phyloP scores from a whole-genome alignment of 176 grass and related monocot genomes.

The Musa troglodytarum region DNA sequence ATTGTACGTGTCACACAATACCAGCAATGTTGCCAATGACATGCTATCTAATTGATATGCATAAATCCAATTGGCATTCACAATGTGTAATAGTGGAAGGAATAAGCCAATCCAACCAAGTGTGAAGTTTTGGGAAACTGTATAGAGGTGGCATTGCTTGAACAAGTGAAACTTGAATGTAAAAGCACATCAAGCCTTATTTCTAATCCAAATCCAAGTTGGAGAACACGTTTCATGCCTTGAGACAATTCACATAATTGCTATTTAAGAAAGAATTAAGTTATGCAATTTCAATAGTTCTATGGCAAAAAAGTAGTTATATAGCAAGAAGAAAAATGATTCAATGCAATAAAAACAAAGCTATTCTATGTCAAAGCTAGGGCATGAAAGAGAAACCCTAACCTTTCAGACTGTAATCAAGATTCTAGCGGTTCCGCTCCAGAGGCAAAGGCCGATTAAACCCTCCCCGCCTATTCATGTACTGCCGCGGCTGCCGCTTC shows the following conservation, averaged over 20 bases:
- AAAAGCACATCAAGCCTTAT: neutral
- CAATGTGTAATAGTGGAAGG: too few species aligned
- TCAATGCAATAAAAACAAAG: neutral
- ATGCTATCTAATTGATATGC: too few species aligned
- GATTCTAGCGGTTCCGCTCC: constrained; percentile 65
- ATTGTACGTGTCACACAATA: too few species aligned
- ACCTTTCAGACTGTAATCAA: constrained; percentile 2
- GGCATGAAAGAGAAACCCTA: neutral
- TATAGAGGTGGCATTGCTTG: neutral
- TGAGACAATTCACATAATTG: neutral
- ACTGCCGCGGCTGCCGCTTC: constrained; percentile 92
- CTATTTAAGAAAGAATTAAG: neutral
- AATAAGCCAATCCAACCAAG: too few species aligned
- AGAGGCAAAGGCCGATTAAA: constrained; percentile 79
- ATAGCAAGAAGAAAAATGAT: neutral
- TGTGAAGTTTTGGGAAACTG: too few species aligned
- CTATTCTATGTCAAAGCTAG: neutral
- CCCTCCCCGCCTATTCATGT: constrained; percentile 93
- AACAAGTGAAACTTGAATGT: neutral
- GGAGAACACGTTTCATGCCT: neutral
- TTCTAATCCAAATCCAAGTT: neutral
- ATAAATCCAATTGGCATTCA: too few species aligned
- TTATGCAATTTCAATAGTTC: neutral
- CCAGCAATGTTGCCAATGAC: too few species aligned
- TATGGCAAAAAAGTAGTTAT: neutral